A percentile compares a stretch with the other conserved stretches of the same genome.
Conservation (phyloP, 1,139 yeast genomes). For the Geotrichum aggregatum region DNA sequence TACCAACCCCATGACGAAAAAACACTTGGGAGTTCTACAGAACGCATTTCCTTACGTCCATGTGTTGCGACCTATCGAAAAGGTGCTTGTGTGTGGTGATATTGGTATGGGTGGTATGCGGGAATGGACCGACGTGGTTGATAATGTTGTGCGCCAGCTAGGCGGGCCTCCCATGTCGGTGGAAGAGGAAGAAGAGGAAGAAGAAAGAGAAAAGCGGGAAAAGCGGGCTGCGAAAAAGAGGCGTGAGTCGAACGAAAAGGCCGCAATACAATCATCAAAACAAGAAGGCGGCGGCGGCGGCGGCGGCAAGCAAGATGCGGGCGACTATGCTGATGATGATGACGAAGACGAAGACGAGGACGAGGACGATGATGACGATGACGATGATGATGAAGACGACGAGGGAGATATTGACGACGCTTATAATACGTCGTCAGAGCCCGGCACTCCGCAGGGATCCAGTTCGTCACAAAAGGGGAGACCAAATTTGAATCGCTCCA, state of each 20-base stretch:
- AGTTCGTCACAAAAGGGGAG: neutral
- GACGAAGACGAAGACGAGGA: slow-evolving; percentile 14
- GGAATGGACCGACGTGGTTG: slow-evolving; percentile 93
- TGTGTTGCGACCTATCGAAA: slow-evolving; percentile 86
- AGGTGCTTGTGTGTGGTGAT: slow-evolving; percentile 91
- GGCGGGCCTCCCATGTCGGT: slow-evolving; percentile 36
- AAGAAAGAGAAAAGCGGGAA: slow-evolving; percentile 14
- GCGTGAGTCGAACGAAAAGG: slow-evolving; percentile 6
- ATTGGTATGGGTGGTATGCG: slow-evolving; percentile 98
- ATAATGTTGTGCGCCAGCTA: slow-evolving; percentile 54
- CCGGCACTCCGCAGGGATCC: neutral
- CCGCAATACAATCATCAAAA: slow-evolving; percentile 1
- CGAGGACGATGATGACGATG: slow-evolving; percentile 19
- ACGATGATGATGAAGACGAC: slow-evolving; percentile 8
- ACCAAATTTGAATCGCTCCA: slow-evolving; percentile 12
- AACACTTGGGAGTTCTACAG: slow-evolving; percentile 60
- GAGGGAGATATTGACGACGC: neutral
- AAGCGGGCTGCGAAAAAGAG: slow-evolving; percentile 14
- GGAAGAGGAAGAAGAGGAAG: slow-evolving; percentile 19
- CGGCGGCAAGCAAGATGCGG: slow-evolving; percentile 6
- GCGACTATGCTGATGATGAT: slow-evolving; percentile 11
- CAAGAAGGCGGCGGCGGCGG: slow-evolving; percentile 14
- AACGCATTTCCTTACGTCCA: slow-evolving; percentile 71
- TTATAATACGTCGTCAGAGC: slow-evolving; percentile 1
- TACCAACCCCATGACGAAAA: slow-evolving; percentile 86